phyloP scores from a whole-genome alignment of 1,284 basidiomycete species.

The Ganoderma meredithae region DNA sequence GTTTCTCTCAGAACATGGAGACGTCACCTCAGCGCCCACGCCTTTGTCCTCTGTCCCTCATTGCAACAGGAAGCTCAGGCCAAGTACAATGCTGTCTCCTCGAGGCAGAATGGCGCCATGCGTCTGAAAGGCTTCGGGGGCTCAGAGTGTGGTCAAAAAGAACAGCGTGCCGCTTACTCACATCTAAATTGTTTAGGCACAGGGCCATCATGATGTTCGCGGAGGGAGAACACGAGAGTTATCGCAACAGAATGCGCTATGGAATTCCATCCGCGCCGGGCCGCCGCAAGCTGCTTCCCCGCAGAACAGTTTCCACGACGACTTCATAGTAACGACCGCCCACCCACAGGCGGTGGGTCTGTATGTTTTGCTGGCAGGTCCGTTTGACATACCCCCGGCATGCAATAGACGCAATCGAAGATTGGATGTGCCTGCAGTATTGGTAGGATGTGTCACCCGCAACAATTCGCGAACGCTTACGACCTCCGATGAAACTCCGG shows the following conservation, averaged over 20 bases:
- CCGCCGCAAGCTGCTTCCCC: conserved; percentile 7
- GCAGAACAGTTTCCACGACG: conserved; percentile 24
- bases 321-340: conserved; percentile 20
- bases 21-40: conserved; percentile 8
- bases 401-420: not conserved
- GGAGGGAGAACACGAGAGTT: not conserved
- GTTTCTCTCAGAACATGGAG: conserved; percentile 2
- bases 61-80: conserved; percentile 1
- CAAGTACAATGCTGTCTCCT: not conserved
- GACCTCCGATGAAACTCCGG: conserved; percentile 1
- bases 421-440: not conserved
- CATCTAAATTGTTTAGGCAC: not conserved
- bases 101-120: not conserved
- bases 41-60: not conserved
- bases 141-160: not conserved
- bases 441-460: not conserved
- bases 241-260: conserved; percentile 17
- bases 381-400: not conserved
- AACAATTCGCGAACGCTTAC: not conserved
- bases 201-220: conserved; percentile 10
- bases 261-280: conserved; percentile 16
- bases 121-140: not conserved
- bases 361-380: not conserved
- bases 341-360: not conserved
- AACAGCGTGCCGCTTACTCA: not conserved